Conservation (phyloP, 2,329 filamentous ascomycete genomes). For the Emergomyces orientalis region DNA sequence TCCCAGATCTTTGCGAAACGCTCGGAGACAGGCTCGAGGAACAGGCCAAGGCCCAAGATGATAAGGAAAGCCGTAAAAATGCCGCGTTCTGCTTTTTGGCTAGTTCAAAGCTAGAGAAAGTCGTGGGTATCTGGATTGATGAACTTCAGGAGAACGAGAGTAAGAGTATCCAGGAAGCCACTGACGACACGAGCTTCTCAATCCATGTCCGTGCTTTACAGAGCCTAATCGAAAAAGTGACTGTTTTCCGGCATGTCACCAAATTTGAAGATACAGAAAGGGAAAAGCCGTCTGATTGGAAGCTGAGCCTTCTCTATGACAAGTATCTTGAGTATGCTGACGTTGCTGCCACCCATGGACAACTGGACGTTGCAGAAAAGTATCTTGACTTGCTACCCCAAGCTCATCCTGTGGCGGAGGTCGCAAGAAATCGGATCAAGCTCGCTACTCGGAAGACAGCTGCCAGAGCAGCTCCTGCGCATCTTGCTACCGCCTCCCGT, state of each 20-base stretch:
- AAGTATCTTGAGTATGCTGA: constrained; percentile 98
- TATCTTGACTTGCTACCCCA: constrained; percentile 81
- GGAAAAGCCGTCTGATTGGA: constrained; percentile 68
- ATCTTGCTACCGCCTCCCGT: constrained; percentile 33
- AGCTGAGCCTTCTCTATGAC: constrained; percentile 75
- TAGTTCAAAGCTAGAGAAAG: constrained; percentile 94
- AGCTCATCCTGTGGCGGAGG: constrained; percentile 76
- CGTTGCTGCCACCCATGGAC: constrained; percentile 82
- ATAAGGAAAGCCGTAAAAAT: constrained; percentile 60
- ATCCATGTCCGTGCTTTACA: constrained; percentile 83
- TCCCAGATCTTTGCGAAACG: constrained; percentile 88
- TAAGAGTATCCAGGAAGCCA: constrained; percentile 58
- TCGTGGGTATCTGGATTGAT: constrained; percentile 84
- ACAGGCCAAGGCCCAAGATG: constrained; percentile 46
- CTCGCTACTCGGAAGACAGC: constrained; percentile 63
- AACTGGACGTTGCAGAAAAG: constrained; percentile 75
- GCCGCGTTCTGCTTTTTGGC: constrained; percentile 95
- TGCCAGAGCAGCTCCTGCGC: constrained; percentile 32
- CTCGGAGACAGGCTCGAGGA: constrained; percentile 86
- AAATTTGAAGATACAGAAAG: constrained; percentile 79
- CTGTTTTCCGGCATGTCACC: constrained; percentile 86
- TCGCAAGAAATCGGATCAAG: constrained; percentile 74
- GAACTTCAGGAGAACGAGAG: constrained; percentile 80
- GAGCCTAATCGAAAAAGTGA: constrained; percentile 96
- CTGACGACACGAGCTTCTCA: constrained; percentile 74